Evolutionary conservation across 371 early-diverging fungal genomes (phyloP).

Genomic region (Actinomortierella ambigua): DNA sequence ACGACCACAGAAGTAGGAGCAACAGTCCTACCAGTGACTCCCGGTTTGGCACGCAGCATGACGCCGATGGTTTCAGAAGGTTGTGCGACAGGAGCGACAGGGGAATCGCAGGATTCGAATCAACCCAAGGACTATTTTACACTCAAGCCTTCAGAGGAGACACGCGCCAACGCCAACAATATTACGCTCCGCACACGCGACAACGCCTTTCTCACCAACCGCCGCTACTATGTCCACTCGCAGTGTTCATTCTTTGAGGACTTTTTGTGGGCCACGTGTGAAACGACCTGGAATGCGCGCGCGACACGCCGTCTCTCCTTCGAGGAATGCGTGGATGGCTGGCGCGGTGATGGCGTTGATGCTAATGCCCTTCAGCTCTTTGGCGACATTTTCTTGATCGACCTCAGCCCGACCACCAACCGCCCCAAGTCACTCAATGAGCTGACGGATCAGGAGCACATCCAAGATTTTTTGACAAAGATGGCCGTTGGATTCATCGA

Average conservation of each 20-base stretch:
- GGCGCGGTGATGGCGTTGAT: conserved; percentile 13
- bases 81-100: neutral
- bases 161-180: conserved; percentile 46
- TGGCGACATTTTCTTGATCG: conserved; percentile 41
- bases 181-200: conserved; percentile 42
- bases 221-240: conserved; percentile 39
- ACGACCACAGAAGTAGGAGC: conserved; percentile 10
- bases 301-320: conserved; percentile 24
- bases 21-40: conserved; percentile 36
- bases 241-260: conserved; percentile 41
- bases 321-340: conserved; percentile 30
- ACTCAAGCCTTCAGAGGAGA: conserved; percentile 31
- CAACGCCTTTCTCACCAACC: conserved; percentile 40
- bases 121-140: conserved; percentile 38
- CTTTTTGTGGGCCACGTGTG: conserved; percentile 36
- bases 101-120: conserved; percentile 1
- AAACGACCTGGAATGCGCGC: conserved; percentile 26
- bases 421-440: conserved; percentile 13
- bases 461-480: conserved; percentile 23
- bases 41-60: conserved; percentile 35
- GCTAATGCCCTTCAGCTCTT: conserved; percentile 4
- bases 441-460: conserved; percentile 33
- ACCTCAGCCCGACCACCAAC: conserved; percentile 36
- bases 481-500: conserved; percentile 17
- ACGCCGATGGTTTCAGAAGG: conserved; percentile 11